Percentiles rank a stretch among this genome's conserved stretches.
These are phyloP conservation scores for Syncephalastrum racemosum DNA, from an alignment of 371 early-diverging fungal genomes.

Conservation along the genomic window DNA sequence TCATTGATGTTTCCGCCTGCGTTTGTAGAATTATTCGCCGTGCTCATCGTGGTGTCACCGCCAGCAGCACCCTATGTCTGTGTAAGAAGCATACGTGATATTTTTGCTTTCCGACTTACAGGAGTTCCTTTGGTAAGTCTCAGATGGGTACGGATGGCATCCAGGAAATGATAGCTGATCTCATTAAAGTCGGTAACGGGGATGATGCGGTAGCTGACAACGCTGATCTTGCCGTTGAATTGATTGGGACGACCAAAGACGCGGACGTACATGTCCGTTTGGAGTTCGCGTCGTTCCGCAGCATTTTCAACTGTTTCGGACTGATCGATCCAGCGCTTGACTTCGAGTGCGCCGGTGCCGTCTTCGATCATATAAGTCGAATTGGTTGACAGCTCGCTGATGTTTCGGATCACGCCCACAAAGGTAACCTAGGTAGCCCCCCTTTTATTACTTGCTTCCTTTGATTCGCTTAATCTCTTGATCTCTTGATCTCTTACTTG, in stretches of 20 bases:
- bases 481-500: constrained; percentile 40
- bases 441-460: constrained; percentile 1
- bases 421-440: constrained; percentile 47
- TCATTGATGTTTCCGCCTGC: constrained; percentile 10
- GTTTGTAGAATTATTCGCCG: constrained; percentile 13
- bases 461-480: constrained; percentile 1
- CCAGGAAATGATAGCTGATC: constrained; percentile 69
- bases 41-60: neutral
- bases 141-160: constrained; percentile 64
- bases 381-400: constrained; percentile 54
- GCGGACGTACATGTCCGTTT: constrained; percentile 60
- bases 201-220: constrained; percentile 53
- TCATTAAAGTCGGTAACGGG: constrained; percentile 75
- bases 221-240: constrained; percentile 55
- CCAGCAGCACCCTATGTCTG: neutral
- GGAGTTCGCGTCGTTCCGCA: constrained; percentile 17
- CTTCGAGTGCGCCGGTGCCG: constrained; percentile 75
- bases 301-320: constrained; percentile 34
- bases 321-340: constrained; percentile 60
- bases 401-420: constrained; percentile 64
- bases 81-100: neutral
- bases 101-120: neutral
- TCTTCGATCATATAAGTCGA: constrained; percentile 72
- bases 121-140: constrained; percentile 32
- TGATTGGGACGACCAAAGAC: constrained; percentile 64